Percentiles rank a stretch among this genome's conserved stretches.
phyloP scores from a whole-genome alignment of 345 rosid genomes.

The Citrus medica region DNA sequence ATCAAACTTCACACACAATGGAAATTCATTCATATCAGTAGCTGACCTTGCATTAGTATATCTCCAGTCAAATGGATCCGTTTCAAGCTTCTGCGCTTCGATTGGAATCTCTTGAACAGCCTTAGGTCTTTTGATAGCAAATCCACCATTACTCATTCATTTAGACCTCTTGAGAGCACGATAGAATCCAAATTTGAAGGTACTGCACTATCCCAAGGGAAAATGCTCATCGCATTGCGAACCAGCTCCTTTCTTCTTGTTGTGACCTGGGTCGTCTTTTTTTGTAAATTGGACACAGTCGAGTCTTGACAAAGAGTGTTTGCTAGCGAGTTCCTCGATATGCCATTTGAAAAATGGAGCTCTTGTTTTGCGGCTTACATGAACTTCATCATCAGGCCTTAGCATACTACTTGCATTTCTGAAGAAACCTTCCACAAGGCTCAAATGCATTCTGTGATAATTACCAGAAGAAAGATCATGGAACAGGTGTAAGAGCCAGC shows the following conservation, averaged over 20 bases:
- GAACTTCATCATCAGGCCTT: slow-evolving; percentile 40
- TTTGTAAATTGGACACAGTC: slow-evolving; percentile 26
- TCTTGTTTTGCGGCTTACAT: slow-evolving; percentile 53
- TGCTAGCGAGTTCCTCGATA: slow-evolving; percentile 43
- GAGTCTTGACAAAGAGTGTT: slow-evolving; percentile 26
- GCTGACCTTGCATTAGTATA: too few relatives aligned
- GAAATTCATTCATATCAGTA: too few relatives aligned
- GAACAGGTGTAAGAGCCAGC: neutral
- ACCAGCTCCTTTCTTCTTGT: slow-evolving; percentile 54
- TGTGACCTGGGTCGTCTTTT: slow-evolving; percentile 42
- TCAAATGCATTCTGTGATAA: slow-evolving; percentile 43
- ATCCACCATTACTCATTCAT: too few relatives aligned
- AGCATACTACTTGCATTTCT: slow-evolving; percentile 41
- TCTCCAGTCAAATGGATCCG: too few relatives aligned
- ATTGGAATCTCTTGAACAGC: too few relatives aligned
- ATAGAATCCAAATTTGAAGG: too few relatives aligned
- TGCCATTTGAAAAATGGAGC: slow-evolving; percentile 52
- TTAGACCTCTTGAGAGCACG: too few relatives aligned
- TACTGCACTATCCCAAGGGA: slow-evolving; percentile 27
- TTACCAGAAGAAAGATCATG: neutral
- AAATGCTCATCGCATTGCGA: slow-evolving; percentile 45
- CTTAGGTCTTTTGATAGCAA: too few relatives aligned
- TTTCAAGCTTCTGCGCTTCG: too few relatives aligned
- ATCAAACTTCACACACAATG: too few relatives aligned
- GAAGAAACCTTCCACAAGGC: slow-evolving; percentile 42